These are phyloP conservation scores for Barnettozyma sucrosica DNA, from an alignment of 805 yeast genomes.

Conservation along the genomic window DNA sequence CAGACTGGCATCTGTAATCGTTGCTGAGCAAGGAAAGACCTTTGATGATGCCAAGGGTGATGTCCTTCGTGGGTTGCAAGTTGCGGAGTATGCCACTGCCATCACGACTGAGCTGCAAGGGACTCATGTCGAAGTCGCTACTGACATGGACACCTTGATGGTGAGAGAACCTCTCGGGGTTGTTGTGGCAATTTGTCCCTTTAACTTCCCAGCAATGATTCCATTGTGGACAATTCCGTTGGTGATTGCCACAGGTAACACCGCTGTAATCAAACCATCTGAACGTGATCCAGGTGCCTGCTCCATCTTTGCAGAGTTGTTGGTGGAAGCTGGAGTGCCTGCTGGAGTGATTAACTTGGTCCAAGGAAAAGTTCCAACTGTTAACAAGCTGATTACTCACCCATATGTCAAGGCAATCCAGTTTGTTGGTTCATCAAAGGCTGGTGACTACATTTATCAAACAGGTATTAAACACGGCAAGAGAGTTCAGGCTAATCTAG, in stretches of 20 bases:
- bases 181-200: slow-evolving; percentile 74
- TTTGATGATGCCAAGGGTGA: slow-evolving; percentile 72
- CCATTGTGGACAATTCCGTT: slow-evolving; percentile 53
- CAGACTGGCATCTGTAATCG: slow-evolving; percentile 57
- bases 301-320: slow-evolving; percentile 62
- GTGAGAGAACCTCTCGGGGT: slow-evolving; percentile 67
- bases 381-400: slow-evolving; percentile 62
- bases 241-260: slow-evolving; percentile 60
- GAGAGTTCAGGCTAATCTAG: slow-evolving; percentile 71
- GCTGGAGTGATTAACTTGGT: slow-evolving; percentile 65
- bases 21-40: slow-evolving; percentile 72
- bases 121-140: slow-evolving; percentile 56
- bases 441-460: slow-evolving; percentile 66
- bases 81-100: slow-evolving; percentile 69
- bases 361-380: slow-evolving; percentile 69
- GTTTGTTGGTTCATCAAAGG: slow-evolving; percentile 71
- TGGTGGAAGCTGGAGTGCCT: slow-evolving; percentile 66
- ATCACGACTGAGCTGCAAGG: slow-evolving; percentile 63
- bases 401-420: slow-evolving; percentile 68
- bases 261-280: slow-evolving; percentile 62
- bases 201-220: slow-evolving; percentile 82
- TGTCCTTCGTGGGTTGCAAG: slow-evolving; percentile 71
- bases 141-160: slow-evolving; percentile 74
- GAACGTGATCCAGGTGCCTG: slow-evolving; percentile 80
- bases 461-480: slow-evolving; percentile 67